Evolutionary conservation across 1,284 basidiomycete genomes (phyloP).

Genomic region (Melampsora abietis-canadensis): DNA sequence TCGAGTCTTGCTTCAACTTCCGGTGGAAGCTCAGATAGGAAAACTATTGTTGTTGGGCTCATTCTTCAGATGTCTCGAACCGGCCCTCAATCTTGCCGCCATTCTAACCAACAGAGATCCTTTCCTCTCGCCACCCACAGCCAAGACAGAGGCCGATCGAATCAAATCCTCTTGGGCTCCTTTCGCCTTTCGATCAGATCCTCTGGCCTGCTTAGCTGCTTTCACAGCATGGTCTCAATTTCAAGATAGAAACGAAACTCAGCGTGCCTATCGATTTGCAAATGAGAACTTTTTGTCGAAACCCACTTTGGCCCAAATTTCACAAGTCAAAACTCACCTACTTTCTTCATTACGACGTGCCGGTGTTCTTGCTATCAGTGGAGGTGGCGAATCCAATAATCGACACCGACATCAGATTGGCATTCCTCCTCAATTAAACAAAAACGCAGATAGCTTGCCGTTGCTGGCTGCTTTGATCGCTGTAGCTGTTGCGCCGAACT

Average conservation of each 20-base stretch:
- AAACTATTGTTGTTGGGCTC: conserved; percentile 83
- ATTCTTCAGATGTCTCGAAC: conserved; percentile 90
- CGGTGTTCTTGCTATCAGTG: conserved; percentile 60
- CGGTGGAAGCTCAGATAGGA: conserved; percentile 84
- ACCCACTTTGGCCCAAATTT: conserved; percentile 74
- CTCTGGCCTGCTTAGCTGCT: conserved; percentile 73
- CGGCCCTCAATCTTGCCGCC: conserved; percentile 81
- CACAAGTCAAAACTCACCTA: conserved; percentile 78
- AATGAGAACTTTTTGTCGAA: conserved; percentile 83
- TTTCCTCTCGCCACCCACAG: conserved; percentile 71
- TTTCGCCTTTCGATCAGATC: conserved; percentile 74
- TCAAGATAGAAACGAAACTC: conserved; percentile 51
- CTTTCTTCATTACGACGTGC: conserved; percentile 73
- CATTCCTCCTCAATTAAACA: conserved; percentile 68
- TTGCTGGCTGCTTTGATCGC: conserved; percentile 82
- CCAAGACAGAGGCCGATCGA: conserved; percentile 58
- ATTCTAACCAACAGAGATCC: conserved; percentile 86
- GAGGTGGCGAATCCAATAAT: conserved; percentile 42
- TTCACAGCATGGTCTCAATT: conserved; percentile 69
- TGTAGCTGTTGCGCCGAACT: conserved; percentile 86
- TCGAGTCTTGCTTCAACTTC: conserved; percentile 79
- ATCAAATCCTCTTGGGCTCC: conserved; percentile 77
- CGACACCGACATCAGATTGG: conserved; percentile 22
- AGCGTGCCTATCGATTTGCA: conserved; percentile 73
- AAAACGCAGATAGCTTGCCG: conserved; percentile 71